phyloP scores from a whole-genome alignment of 441 rosid genomes.

The Corymbia citriodora region DNA sequence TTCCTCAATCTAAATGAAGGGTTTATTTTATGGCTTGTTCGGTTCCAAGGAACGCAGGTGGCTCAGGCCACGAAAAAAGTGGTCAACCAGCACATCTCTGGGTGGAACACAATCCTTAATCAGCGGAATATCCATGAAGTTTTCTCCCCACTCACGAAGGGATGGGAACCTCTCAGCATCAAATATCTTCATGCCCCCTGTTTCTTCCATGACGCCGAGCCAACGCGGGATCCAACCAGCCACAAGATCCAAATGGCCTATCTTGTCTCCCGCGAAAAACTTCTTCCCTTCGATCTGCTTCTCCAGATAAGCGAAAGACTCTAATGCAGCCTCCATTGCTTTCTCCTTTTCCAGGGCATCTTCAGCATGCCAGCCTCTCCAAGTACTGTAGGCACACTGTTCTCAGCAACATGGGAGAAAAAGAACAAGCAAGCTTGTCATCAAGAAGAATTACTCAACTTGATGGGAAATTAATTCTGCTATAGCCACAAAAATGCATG shows the following conservation, averaged over 20 bases:
- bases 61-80: neutral
- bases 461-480: neutral
- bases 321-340: slow-evolving; percentile 13
- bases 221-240: slow-evolving; percentile 26
- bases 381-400: slow-evolving; percentile 10
- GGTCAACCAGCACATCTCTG: slow-evolving; percentile 3
- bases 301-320: slow-evolving; percentile 16
- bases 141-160: slow-evolving; percentile 13
- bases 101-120: slow-evolving; percentile 22
- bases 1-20: neutral
- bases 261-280: slow-evolving; percentile 23
- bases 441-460: neutral
- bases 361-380: slow-evolving; percentile 8
- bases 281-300: slow-evolving; percentile 20
- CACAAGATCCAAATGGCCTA: slow-evolving; percentile 26
- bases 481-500: neutral
- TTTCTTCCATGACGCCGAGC: slow-evolving; percentile 27
- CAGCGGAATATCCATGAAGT: slow-evolving; percentile 8
- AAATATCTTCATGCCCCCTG: slow-evolving; percentile 22
- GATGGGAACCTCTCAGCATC: slow-evolving; percentile 21
- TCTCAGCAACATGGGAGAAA: neutral
- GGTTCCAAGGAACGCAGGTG: slow-evolving; percentile 9
- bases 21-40: neutral
- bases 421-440: neutral
- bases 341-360: slow-evolving; percentile 18